Base-by-base conservation (phyloP, 2,329 filamentous ascomycete genomes). In the Metarhizium robertsii region DNA sequence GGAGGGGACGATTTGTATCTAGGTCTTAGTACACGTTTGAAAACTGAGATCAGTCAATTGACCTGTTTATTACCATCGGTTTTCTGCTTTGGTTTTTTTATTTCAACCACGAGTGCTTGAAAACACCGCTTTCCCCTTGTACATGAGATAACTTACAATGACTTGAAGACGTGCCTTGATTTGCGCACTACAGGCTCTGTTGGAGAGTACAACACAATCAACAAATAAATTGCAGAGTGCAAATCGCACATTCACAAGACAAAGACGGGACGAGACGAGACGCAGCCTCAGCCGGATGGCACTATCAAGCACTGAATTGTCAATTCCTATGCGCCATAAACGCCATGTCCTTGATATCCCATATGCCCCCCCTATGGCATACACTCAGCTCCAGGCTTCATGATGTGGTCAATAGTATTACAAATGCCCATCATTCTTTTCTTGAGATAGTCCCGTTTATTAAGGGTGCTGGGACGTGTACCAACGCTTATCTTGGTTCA, bases 291-390 rank as follows among this genome's bases (percentile, higher is more conserved):
- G n/a, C 16, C 10, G 13, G 13, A 16, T 48, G 45, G 30, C 45
- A 30, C 11, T 14, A 30, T 48, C 45, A 30, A 48, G 20, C 42
- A 45, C 45, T 11, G 45, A 48, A 48, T 48, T 30, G 10, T 32
- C 45, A 48, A 48, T 30, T 48, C 45, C 18, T 30, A 48, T 30
- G 45, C 53, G 38, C 53, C 47, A 20, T 42, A 30, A 34, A 48
- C 45, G 57, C 52, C 32, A 14, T 38, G 29, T 32, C 40, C 48
- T 55, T 40, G 47, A 54, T 57, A 54, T 32, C 46, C 20, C 29
- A 34, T 34, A 46, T 25, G 25, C 25, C 25, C 25, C 25, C 25
- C 25, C 25, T 25, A 25, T 16, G 20, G 45, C 20, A 11, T 13
- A 16, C 10, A 18, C 45, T 20, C 25, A 30, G 20, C 20, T 18